phyloP scores from a whole-genome alignment of 306 rosid genomes.

The Vicia villosa region DNA sequence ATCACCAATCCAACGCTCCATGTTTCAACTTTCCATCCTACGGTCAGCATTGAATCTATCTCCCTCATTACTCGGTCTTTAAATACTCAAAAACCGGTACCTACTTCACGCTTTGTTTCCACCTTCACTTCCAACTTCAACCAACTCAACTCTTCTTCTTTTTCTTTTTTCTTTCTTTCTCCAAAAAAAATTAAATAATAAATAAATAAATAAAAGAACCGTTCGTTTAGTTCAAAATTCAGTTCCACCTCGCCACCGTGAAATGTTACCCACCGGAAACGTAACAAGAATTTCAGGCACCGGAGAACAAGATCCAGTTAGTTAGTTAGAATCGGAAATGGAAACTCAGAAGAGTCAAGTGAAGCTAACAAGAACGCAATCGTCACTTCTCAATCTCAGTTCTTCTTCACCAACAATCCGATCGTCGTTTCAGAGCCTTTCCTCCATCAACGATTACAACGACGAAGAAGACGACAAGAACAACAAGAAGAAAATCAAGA shows the following conservation, averaged over 20 bases:
- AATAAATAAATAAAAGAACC: background rate
- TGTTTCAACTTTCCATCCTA: conserved; percentile 24
- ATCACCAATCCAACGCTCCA: conserved; percentile 44
- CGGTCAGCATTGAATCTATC: conserved; percentile 43
- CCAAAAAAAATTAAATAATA: background rate
- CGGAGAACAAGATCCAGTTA: conserved; percentile 40
- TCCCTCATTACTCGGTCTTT: conserved; percentile 40
- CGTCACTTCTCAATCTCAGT: conserved; percentile 67
- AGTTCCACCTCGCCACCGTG: conserved; percentile 34
- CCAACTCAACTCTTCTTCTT: conserved; percentile 12
- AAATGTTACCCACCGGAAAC: conserved; percentile 58
- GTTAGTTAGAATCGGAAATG: conserved; percentile 40
- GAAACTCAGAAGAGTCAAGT: conserved; percentile 73
- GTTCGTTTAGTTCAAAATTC: conserved; percentile 20
- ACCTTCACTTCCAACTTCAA: conserved; percentile 28
- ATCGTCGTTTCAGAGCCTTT: conserved; percentile 86
- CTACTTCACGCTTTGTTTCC: conserved; percentile 37
- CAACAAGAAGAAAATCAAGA: conserved; percentile 47
- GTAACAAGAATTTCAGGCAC: conserved; percentile 53
- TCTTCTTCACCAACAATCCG: conserved; percentile 88
- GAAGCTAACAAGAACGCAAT: conserved; percentile 83
- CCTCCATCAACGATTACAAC: conserved; percentile 67
- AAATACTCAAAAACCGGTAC: conserved; percentile 45
- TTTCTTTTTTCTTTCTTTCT: background rate
- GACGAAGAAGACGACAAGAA: conserved; percentile 47